Conservation (phyloP, 176 grass and related monocot genomes). For the Zea mays region Zm-B73-REFERENCE-NAM-5.0 NC_050099.1:213743001-213743500, state of each 20-base stretch:
- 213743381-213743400: background rate
- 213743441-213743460: slow-evolving; percentile 80
- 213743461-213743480: slow-evolving; percentile 91
- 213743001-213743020: slow-evolving; percentile 58
- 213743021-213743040: slow-evolving; percentile 48
- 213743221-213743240: slow-evolving; percentile 82
- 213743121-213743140: slow-evolving; percentile 5
- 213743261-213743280: background rate
- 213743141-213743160: slow-evolving; percentile 23
- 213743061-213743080: slow-evolving; percentile 46
- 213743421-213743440: slow-evolving; percentile 45
- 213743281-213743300: background rate
- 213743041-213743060: slow-evolving; percentile 74
- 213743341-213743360: background rate
- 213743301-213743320: background rate
- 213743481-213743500: slow-evolving; percentile 62
- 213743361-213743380: background rate
- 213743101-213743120: background rate
- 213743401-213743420: background rate
- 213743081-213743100: background rate
- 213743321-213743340: slow-evolving; percentile 11
- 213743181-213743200: slow-evolving; percentile 75
- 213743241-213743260: slow-evolving; percentile 38
- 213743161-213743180: slow-evolving; percentile 92
- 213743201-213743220: slow-evolving; percentile 78